These are phyloP conservation scores for Cydonia oblonga DNA, from an alignment of 331 rosid species.

Conservation along the genomic window DNA sequence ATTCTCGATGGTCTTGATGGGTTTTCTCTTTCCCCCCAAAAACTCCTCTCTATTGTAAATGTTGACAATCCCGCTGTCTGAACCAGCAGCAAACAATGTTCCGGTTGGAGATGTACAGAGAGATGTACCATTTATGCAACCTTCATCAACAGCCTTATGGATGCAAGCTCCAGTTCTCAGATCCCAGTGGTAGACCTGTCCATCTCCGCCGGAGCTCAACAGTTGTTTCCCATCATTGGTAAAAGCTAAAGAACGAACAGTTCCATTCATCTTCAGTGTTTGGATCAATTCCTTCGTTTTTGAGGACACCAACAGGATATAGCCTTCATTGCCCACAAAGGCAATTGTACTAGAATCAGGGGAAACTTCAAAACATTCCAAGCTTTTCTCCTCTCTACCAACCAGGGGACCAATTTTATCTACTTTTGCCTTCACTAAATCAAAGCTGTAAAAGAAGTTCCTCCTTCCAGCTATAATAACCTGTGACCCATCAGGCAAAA, in stretches of 20 bases:
- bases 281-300: constrained; percentile 63
- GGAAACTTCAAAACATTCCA: constrained; percentile 69
- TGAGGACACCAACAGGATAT: constrained; percentile 63
- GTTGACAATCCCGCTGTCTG: constrained; percentile 76
- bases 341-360: constrained; percentile 65
- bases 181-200: constrained; percentile 83
- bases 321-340: constrained; percentile 71
- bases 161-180: constrained; percentile 66
- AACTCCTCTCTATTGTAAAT: constrained; percentile 65
- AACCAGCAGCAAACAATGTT: constrained; percentile 69
- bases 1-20: constrained; percentile 60
- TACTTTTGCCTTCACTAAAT: constrained; percentile 54
- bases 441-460: constrained; percentile 52
- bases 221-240: constrained; percentile 53
- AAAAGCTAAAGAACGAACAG: constrained; percentile 60
- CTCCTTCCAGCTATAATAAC: constrained; percentile 59
- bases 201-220: constrained; percentile 69
- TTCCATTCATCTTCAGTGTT: constrained; percentile 82
- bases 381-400: constrained; percentile 79
- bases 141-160: constrained; percentile 77
- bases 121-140: constrained; percentile 60
- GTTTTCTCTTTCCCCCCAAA: constrained; percentile 80
- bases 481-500: constrained; percentile 65
- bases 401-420: constrained; percentile 69
- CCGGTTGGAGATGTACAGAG: constrained; percentile 60